Evolutionary conservation across 257 asterid species (phyloP).

Genomic region (Solanum paucissectum): DNA sequence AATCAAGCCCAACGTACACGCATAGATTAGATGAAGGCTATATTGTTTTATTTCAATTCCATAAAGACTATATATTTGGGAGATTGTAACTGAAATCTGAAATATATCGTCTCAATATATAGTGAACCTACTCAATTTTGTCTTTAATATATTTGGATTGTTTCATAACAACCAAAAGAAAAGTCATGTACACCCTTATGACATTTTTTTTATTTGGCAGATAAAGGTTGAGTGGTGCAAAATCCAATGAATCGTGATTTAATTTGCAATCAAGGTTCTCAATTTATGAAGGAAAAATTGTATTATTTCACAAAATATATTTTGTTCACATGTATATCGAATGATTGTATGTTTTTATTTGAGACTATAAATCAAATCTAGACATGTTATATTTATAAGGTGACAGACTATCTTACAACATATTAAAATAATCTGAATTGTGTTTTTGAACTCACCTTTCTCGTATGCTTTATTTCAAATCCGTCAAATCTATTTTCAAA

Average conservation of each 20-base stretch:
- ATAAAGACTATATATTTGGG: background rate
- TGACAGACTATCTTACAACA: accelerated
- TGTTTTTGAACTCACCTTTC: background rate
- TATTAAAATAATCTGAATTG: accelerated
- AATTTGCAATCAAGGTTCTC: background rate
- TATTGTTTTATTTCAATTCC: background rate
- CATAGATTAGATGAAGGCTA: background rate
- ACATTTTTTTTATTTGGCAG: background rate
- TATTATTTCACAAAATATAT: background rate
- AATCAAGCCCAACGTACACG: background rate
- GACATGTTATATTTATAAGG: background rate
- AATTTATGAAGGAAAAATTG: background rate
- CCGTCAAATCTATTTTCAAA: accelerated
- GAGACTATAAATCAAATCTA: background rate
- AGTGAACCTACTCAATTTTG: background rate
- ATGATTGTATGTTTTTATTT: background rate
- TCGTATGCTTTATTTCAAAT: background rate
- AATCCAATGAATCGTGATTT: background rate
- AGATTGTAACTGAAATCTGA: background rate
- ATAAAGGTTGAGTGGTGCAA: background rate
- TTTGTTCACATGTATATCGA: background rate
- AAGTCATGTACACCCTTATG: background rate
- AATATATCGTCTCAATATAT: background rate
- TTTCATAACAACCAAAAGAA: background rate
- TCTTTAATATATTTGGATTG: background rate